phyloP scores from a whole-genome alignment of 495 filamentous ascomycete genomes.

The Penicillium simplicissimum region DNA sequence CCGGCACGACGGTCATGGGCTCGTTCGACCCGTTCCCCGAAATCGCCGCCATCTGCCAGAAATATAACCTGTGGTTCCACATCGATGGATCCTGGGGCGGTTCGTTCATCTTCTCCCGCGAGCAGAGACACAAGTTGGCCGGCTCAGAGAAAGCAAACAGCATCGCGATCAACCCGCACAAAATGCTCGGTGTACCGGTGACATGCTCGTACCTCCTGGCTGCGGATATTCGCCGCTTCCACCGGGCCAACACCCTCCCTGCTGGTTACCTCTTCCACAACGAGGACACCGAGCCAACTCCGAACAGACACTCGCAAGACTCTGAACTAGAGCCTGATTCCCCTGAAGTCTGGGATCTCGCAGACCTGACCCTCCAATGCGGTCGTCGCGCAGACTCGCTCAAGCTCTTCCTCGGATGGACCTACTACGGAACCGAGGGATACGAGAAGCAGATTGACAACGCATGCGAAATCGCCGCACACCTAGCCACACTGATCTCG shows the following conservation, averaged over 20 bases:
- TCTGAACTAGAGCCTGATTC: slow-evolving; percentile 38
- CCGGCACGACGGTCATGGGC: slow-evolving; percentile 90
- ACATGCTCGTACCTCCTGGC: slow-evolving; percentile 90
- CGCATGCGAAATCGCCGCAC: slow-evolving; percentile 65
- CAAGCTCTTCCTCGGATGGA: slow-evolving; percentile 85
- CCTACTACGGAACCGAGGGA: slow-evolving; percentile 75
- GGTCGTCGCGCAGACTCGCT: slow-evolving; percentile 82
- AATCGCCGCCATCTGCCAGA: slow-evolving; percentile 70
- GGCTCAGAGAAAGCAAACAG: slow-evolving; percentile 76
- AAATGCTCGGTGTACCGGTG: slow-evolving; percentile 90
- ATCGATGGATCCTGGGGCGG: slow-evolving; percentile 92
- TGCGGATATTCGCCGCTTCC: slow-evolving; percentile 71
- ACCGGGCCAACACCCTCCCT: slow-evolving; percentile 78
- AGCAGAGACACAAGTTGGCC: slow-evolving; percentile 61
- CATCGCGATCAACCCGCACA: slow-evolving; percentile 88
- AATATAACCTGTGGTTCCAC: slow-evolving; percentile 82
- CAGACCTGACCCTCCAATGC: slow-evolving; percentile 90
- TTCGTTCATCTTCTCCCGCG: slow-evolving; percentile 71
- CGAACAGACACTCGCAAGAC: slow-evolving; percentile 18
- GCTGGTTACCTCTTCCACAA: slow-evolving; percentile 87
- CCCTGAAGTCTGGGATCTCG: slow-evolving; percentile 82
- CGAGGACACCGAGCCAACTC: slow-evolving; percentile 28
- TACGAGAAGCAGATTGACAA: slow-evolving; percentile 64
- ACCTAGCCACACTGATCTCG: slow-evolving; percentile 61
- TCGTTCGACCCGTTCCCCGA: slow-evolving; percentile 80